Percentiles rank a stretch among this genome's conserved stretches.
Conservation (phyloP, 768 basidiomycete genomes). For the Amanita molliuscula region DNA sequence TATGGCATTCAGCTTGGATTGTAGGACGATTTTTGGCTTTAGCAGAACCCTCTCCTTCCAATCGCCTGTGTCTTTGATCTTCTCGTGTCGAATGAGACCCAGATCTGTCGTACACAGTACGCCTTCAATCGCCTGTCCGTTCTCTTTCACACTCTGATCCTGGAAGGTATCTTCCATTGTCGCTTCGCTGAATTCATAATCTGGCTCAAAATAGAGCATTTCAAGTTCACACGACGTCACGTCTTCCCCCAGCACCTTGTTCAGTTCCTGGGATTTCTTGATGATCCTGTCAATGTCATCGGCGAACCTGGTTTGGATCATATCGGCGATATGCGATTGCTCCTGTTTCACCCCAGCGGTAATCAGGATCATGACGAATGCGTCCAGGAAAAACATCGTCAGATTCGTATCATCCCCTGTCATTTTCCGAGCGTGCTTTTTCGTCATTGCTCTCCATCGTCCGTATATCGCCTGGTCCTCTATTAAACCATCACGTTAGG, state of each 20-base stretch:
- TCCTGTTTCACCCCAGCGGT: conserved; percentile 24
- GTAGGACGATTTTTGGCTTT: conserved; percentile 46
- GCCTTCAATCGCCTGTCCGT: conserved; percentile 15
- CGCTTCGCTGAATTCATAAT: conserved; percentile 25
- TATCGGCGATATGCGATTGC: conserved; percentile 23
- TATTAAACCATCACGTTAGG: conserved; percentile 10
- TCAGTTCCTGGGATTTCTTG: conserved; percentile 35
- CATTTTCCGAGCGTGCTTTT: conserved; percentile 31
- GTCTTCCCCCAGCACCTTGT: conserved; percentile 49
- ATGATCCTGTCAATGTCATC: conserved; percentile 32
- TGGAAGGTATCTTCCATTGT: conserved; percentile 38
- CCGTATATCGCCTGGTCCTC: conserved; percentile 44
- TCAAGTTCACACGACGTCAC: conserved; percentile 49
- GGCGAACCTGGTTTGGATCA: conserved; percentile 31
- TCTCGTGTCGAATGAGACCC: conserved; percentile 34
- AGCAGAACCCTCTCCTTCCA: conserved; percentile 35
- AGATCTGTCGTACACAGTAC: conserved; percentile 51
- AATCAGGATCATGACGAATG: conserved; percentile 30
- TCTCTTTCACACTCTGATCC: conserved; percentile 5
- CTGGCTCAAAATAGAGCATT: conserved; percentile 32
- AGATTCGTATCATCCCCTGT: conserved; percentile 22
- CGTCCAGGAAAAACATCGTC: conserved; percentile 22
- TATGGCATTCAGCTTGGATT: conserved; percentile 26
- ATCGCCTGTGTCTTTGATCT: conserved; percentile 26
- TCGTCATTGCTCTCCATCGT: conserved; percentile 46